Evolutionary conservation across 495 filamentous ascomycete species (phyloP).

Genomic region (Polyplosphaeria fusca): DNA sequence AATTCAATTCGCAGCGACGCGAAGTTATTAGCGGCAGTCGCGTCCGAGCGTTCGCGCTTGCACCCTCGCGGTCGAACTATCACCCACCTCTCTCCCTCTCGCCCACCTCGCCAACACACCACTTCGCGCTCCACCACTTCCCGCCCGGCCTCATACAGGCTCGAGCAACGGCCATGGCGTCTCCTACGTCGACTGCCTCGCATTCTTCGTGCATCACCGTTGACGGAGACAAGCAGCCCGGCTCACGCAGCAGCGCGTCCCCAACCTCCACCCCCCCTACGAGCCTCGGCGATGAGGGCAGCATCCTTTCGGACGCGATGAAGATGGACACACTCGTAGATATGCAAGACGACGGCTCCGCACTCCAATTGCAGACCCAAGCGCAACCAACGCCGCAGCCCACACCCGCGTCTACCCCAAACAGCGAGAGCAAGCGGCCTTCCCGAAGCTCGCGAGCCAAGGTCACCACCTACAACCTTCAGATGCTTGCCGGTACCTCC

Average conservation of each 20-base stretch:
- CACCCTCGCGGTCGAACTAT: constrained; percentile 6
- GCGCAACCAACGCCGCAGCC: constrained; percentile 11
- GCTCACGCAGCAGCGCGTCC: constrained; percentile 27
- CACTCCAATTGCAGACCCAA: not conserved
- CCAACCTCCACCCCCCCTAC: constrained; percentile 38
- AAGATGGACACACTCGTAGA: constrained; percentile 23
- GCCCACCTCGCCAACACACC: constrained; percentile 5
- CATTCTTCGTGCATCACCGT: constrained; percentile 19
- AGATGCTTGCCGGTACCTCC: constrained; percentile 36
- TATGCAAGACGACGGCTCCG: not conserved
- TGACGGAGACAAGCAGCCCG: constrained; percentile 1
- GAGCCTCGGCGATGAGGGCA: constrained; percentile 36
- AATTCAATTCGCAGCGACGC: too few relatives aligned
- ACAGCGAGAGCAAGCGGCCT: constrained; percentile 18
- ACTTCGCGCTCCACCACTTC: constrained; percentile 6
- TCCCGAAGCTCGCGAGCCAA: constrained; percentile 26
- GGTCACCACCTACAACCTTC: constrained; percentile 38
- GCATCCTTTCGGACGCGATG: constrained; percentile 26
- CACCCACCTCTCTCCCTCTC: constrained; percentile 9
- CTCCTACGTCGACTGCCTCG: constrained; percentile 27
- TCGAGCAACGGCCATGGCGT: constrained; percentile 18
- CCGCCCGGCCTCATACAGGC: not conserved
- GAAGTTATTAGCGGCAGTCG: too few relatives aligned
- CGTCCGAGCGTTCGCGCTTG: constrained; percentile 29
- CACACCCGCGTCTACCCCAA: constrained; percentile 12